These are phyloP conservation scores for Hypholoma sublateritium DNA, from an alignment of 768 basidiomycete species.

Conservation along the genomic window DNA sequence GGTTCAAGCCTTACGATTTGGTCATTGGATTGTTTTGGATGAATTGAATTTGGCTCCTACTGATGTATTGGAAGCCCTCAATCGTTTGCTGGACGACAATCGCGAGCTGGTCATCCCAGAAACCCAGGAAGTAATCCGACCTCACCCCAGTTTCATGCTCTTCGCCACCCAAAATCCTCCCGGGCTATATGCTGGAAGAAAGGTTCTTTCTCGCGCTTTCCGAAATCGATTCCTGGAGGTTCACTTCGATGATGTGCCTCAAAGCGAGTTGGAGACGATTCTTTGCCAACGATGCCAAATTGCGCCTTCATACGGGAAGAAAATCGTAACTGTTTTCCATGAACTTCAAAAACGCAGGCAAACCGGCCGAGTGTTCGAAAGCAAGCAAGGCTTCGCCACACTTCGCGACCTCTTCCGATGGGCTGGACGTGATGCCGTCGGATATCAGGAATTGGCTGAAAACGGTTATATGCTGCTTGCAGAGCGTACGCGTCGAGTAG, in stretches of 20 bases:
- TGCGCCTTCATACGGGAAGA: slow-evolving; percentile 89
- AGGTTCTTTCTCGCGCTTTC: slow-evolving; percentile 93
- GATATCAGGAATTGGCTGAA: slow-evolving; percentile 90
- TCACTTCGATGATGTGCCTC: slow-evolving; percentile 96
- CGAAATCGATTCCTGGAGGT: slow-evolving; percentile 97
- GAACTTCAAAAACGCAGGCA: slow-evolving; percentile 93
- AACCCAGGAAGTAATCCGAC: slow-evolving; percentile 90
- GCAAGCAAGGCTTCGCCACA: slow-evolving; percentile 95
- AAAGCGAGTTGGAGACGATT: slow-evolving; percentile 89
- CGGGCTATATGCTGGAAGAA: slow-evolving; percentile 92
- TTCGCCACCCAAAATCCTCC: slow-evolving; percentile 99
- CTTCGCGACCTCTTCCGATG: slow-evolving; percentile 96
- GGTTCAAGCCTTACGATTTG: slow-evolving; percentile 85
- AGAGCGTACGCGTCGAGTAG: slow-evolving; percentile 79
- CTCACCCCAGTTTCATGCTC: slow-evolving; percentile 95
- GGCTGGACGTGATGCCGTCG: slow-evolving; percentile 87
- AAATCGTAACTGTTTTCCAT: slow-evolving; percentile 88
- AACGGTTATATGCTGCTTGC: slow-evolving; percentile 98
- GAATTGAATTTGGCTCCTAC: slow-evolving; percentile 97
- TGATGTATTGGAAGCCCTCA: slow-evolving; percentile 96
- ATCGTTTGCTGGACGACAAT: slow-evolving; percentile 95
- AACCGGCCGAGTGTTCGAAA: slow-evolving; percentile 91
- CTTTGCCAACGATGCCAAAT: slow-evolving; percentile 91
- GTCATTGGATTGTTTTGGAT: slow-evolving; percentile 98
- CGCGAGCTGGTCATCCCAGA: slow-evolving; percentile 94